phyloP scores from a whole-genome alignment of 495 filamentous ascomycete species.

The Filosporella fistucella region DNA sequence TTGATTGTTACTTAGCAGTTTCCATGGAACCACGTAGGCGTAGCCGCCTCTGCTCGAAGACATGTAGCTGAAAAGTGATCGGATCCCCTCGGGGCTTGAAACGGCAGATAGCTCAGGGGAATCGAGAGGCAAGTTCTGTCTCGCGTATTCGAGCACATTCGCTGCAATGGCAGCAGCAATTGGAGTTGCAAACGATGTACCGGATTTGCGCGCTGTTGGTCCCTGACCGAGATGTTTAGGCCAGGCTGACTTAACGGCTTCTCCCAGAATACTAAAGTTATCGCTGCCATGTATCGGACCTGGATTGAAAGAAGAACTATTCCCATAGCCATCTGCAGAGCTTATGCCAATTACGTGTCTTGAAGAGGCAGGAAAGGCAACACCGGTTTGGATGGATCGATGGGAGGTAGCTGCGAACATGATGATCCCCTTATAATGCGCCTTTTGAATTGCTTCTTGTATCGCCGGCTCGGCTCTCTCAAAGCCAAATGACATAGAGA shows the following conservation, averaged over 20 bases:
- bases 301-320: background rate
- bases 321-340: background rate
- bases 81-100: too few relatives aligned
- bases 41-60: too few relatives aligned
- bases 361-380: background rate
- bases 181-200: constrained; percentile 20
- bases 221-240: background rate
- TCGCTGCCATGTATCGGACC: background rate
- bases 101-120: too few relatives aligned
- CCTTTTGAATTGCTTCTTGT: background rate
- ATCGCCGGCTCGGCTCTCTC: background rate
- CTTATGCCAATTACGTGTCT: background rate
- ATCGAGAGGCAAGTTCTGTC: background rate
- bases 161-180: constrained; percentile 17
- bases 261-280: background rate
- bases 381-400: background rate
- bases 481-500: constrained; percentile 22
- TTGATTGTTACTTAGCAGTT: too few relatives aligned
- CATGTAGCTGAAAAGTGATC: too few relatives aligned
- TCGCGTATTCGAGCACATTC: constrained; percentile 16
- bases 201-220: background rate
- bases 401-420: constrained; percentile 18
- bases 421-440: constrained; percentile 4
- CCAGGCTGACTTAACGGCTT: background rate
- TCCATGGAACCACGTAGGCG: too few relatives aligned